Evolutionary conservation across 2,329 filamentous ascomycete genomes (phyloP), one percentile per base, ranked within the genome.

Genomic region (Fusarium sp.): DNA sequence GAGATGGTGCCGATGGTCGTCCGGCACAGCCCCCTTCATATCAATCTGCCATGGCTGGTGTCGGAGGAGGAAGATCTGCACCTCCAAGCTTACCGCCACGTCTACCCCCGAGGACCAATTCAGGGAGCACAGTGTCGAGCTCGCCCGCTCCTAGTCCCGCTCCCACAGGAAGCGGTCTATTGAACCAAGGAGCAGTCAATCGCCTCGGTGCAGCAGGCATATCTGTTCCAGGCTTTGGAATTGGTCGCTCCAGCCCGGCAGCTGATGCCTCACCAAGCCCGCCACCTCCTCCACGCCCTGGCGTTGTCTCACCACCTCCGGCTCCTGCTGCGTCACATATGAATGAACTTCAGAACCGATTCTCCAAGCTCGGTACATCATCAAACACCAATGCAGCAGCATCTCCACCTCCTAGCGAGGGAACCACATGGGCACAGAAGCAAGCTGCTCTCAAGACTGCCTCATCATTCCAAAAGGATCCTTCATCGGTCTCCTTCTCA

Each of bases 161-260:
- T 49, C 39, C 68, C 42, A 31, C 70, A 8, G 67, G 60, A 40
- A 73, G 60, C 40, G 71, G 76, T 17, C 74, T 78, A 31, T 67
- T 86, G 33, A 87, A 87, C 70, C 81, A 84, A 72, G 86, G 83
- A 7, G 90, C 93, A 7, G 76, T 90, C 55, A 84, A 81, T 58
- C 85, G 92, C 40, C 83, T 97, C 11, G 87, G 89, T 13, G 85
- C 88, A 36, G 90, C 92, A 2, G 94, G 94, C 2, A 84, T 97
- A 8, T 91, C 90, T 0, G 92, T 97, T 0, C 90, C 93, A 1
- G 91, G 86, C 0, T 82, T 97, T 6, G 91, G 91, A 7, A 96
- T 97, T 63, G 89, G 88, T 56, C 71, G 74, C 69, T 66, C 63
- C 72, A 70, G 75, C 66, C 58, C 76, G 74, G 47, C 75, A 66